These are phyloP conservation scores for Thalassiosira profunda DNA, from an alignment of 108 stramenopile species.

Conservation along the genomic window DNA sequence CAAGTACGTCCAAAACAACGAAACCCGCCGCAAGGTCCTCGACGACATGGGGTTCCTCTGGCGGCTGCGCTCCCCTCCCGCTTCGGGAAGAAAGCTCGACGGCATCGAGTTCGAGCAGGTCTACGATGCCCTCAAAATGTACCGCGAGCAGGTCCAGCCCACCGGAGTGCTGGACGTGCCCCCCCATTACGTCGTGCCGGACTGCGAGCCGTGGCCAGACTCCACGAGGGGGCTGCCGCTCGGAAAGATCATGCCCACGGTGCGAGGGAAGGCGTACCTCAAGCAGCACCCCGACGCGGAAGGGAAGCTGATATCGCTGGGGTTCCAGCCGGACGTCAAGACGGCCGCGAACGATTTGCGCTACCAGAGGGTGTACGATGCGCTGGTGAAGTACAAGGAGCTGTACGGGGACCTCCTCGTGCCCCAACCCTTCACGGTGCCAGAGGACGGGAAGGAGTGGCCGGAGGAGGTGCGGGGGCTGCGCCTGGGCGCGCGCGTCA, in stretches of 20 bases:
- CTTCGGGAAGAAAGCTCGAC: conserved; percentile 47
- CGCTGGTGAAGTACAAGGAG: conserved; percentile 82
- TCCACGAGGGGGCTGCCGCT: conserved; percentile 76
- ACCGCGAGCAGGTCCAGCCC: conserved; percentile 68
- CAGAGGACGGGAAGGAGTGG: conserved; percentile 67
- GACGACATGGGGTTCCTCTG: conserved; percentile 91
- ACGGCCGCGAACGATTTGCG: conserved; percentile 76
- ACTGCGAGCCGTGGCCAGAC: conserved; percentile 80
- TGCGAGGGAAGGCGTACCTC: conserved; percentile 66
- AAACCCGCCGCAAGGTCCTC: conserved; percentile 62
- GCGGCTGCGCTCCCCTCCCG: conserved; percentile 70
- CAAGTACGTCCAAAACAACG: conserved; percentile 73
- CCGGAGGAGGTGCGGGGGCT: conserved; percentile 84
- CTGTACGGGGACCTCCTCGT: conserved; percentile 89
- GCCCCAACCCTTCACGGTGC: conserved; percentile 88
- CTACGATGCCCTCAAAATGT: conserved; percentile 74
- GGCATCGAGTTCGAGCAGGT: conserved; percentile 76
- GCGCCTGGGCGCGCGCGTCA: conserved; percentile 85
- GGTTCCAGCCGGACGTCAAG: conserved; percentile 54
- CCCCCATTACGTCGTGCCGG: conserved; percentile 72
- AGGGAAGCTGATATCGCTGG: conserved; percentile 58
- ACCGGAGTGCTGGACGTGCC: conserved; percentile 60
- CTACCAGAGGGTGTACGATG: conserved; percentile 79
- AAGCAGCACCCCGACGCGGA: conserved; percentile 69
- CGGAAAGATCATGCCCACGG: conserved; percentile 63